Evolutionary conservation across 306 rosid genomes (phyloP), one percentile per base, ranked within the genome.

Genomic region (Dicorynia guianensis): DNA sequence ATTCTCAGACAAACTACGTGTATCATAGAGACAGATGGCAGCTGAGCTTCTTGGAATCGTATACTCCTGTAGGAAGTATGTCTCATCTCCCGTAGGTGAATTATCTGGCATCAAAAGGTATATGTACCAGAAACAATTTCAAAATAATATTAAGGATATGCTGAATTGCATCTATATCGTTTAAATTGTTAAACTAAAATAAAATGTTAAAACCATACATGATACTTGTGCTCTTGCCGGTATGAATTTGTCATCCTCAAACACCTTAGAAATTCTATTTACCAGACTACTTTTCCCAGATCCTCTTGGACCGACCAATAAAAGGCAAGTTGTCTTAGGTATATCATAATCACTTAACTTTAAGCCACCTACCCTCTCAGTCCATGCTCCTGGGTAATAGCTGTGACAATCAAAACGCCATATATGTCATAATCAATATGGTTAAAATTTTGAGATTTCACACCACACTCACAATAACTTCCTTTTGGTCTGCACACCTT

Each of bases 261-360:
- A 69, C 79, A 85, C 86, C 83, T 65, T 83, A 46, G 95, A 88
- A 62, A 94, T 94, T 83, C 86, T 86, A 70, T 94, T 94, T 63
- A 94, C 71, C 78, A 94, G 95, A 78, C 97, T 84, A 87, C 96
- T 91, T 81, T 91, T 94, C 64, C 97, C 98, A 7, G 98, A 89
- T 77, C 90, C 88, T 48, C 76, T 90, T 17, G 90, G 98, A 84
- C 98, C 98, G 55, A 91, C 76, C 85, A 94, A 84, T 63, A 91
- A 15, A 52, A 94, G 89, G 39, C 91, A 72, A 8, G 89, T 88
- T 57, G 90, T 87, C 79, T 66, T 80, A n/a, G 98, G 97, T 17
- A 90, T 81, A 87, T 84, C 96, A 77, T 90, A 88, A 76, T 91
- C 88, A 54, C 76, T 74, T 77, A 71, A 33, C 55, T 86, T 80